phyloP scores from a whole-genome alignment of 2,329 filamentous ascomycete species.

The Fusarium scirpi region DNA sequence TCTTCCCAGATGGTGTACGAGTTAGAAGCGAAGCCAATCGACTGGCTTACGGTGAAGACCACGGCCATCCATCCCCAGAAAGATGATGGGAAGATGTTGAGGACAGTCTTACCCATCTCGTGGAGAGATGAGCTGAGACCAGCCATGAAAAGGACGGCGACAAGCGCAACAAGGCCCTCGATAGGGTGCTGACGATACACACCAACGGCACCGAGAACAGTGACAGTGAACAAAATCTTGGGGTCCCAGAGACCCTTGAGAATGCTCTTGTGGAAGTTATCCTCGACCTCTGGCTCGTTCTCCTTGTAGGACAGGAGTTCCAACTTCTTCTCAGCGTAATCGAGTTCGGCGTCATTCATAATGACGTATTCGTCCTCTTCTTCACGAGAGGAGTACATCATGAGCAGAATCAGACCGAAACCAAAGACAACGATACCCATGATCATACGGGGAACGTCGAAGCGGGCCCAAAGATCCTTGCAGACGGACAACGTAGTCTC shows the following conservation, averaged over 20 bases:
- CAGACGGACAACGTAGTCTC: constrained; percentile 81
- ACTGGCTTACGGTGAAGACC: constrained; percentile 85
- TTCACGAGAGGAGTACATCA: constrained; percentile 76
- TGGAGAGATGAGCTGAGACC: constrained; percentile 60
- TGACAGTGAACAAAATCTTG: constrained; percentile 51
- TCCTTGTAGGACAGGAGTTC: constrained; percentile 59
- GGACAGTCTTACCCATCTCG: constrained; percentile 57
- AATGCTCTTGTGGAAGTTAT: constrained; percentile 50
- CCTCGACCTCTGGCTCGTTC: constrained; percentile 57
- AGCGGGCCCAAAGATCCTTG: constrained; percentile 89
- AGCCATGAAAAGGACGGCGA: constrained; percentile 51
- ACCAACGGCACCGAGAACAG: constrained; percentile 46
- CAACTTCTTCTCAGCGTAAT: constrained; percentile 68
- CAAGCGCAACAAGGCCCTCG: constrained; percentile 56
- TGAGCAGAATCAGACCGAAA: constrained; percentile 74
- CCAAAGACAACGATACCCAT: constrained; percentile 80
- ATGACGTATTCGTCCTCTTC: constrained; percentile 67
- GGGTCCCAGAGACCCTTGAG: constrained; percentile 54
- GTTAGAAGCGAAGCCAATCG: constrained; percentile 95
- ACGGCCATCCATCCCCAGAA: constrained; percentile 91
- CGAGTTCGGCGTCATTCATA: constrained; percentile 68
- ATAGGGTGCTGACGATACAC: constrained; percentile 51
- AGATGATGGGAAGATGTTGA: constrained; percentile 73
- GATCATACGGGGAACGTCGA: constrained; percentile 88
- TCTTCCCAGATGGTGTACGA: constrained; percentile 99